Base-by-base conservation (phyloP, 805 yeast species). In the Starmerella floricola region DNA sequence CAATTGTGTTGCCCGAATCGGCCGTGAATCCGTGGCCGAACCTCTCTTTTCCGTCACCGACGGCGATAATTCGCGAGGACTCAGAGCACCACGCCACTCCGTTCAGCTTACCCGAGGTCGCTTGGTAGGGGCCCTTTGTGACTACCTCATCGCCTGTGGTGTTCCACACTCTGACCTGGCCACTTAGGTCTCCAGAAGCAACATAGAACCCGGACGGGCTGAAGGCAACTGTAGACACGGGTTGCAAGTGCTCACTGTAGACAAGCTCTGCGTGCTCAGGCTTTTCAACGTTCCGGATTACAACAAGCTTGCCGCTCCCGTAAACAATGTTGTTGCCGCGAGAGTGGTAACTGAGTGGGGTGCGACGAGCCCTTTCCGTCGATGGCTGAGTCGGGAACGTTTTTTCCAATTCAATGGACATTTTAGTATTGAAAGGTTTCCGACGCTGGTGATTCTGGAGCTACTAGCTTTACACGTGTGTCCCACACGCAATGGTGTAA, bases 1-100 rank as follows among this genome's bases (percentile, higher is more conserved):
- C 99, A 34, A 91, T 77, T n/a, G 95, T 76, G 62, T 91, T 91
- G 47, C 98, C 98, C 1, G 94, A 73, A 57, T 91, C 99, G 73
- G 80, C 81, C 6, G 94, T 76, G 60, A 88, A 84, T 49, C 93
- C 86, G 52, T 81, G 95, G 6, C 97, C 98, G 57, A 74, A 87
- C 47, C 81, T 72, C 53, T 86, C 95, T 51, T 79, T 79, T 38
- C 97, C 98, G 52, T 82, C 79, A 42, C 98, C 98, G 10, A 87
- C 97, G 1, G 95, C 95, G 56, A 91, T 83, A 40, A 91, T 65
- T 52, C 98, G 72, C 46, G 76, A 68, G 36, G 78, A 75, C 56
- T 88, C 98, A 21, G 79, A 78, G 60, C 91, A 97, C 97, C 97
- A 88, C 1, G 84, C 79, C 47, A 88, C 65, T 47, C 83, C 87